phyloP scores from a whole-genome alignment of 306 rosid species.

The Gastrolobium bilobum region DNA sequence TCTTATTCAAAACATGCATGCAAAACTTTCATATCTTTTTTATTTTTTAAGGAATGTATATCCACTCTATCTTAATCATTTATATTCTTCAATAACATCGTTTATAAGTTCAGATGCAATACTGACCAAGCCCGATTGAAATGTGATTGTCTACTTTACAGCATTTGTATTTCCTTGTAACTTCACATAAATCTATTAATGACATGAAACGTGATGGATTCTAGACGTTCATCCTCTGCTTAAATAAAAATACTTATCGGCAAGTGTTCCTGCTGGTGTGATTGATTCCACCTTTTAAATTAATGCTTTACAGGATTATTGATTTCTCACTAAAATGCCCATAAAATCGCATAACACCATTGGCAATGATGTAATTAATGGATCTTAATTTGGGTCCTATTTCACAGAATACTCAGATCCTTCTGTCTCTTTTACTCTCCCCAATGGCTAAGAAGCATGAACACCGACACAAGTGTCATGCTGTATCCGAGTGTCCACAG shows the following conservation, averaged over 20 bases:
- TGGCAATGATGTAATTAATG: background rate
- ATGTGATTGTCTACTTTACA: background rate
- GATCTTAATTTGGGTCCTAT: background rate
- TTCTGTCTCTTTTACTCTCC: constrained; percentile 5
- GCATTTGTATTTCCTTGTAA: background rate
- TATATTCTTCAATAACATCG: background rate
- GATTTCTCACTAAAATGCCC: background rate
- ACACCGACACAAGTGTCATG: background rate
- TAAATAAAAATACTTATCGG: background rate
- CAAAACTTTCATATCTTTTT: background rate
- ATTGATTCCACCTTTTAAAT: background rate
- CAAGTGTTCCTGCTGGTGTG: background rate
- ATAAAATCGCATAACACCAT: background rate
- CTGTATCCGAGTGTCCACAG: background rate
- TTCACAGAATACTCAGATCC: background rate
- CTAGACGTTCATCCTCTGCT: background rate
- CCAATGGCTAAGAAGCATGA: background rate
- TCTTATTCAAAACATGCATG: background rate
- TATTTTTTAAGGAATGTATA: background rate
- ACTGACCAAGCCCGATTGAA: background rate
- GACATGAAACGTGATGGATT: background rate
- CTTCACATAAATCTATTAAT: background rate
- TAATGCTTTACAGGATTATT: background rate
- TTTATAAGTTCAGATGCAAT: constrained; percentile 13
- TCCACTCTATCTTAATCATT: background rate